phyloP scores from a whole-genome alignment of 768 basidiomycete genomes.

The Boletus rubescentipes region DNA sequence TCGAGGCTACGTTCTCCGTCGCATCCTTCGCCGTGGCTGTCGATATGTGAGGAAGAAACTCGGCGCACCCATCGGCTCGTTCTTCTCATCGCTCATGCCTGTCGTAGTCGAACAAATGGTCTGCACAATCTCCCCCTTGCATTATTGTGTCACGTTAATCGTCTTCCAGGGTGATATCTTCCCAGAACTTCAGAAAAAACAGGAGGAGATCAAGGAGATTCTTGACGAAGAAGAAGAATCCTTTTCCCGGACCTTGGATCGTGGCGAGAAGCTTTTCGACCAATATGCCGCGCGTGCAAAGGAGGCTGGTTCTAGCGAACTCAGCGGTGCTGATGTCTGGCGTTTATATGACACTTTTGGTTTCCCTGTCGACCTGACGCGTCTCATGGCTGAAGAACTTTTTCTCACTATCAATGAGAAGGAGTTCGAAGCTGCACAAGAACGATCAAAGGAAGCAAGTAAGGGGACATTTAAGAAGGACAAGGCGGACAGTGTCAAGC shows the following conservation, averaged over 20 bases:
- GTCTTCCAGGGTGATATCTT: constrained; percentile 71
- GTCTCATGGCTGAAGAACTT: constrained; percentile 95
- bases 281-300: constrained; percentile 73
- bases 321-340: constrained; percentile 95
- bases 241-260: constrained; percentile 94
- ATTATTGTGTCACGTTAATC: constrained; percentile 7
- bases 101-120: constrained; percentile 89
- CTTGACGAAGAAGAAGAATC: constrained; percentile 97
- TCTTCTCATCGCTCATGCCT: constrained; percentile 92
- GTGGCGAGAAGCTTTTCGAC: constrained; percentile 95
- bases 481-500: constrained; percentile 68
- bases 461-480: constrained; percentile 79
- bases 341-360: constrained; percentile 97
- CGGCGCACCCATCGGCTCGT: constrained; percentile 86
- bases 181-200: constrained; percentile 87
- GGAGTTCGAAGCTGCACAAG: constrained; percentile 88
- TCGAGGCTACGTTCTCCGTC: constrained; percentile 93
- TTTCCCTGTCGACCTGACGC: constrained; percentile 95
- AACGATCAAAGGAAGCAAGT: constrained; percentile 86
- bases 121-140: constrained; percentile 16
- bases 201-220: constrained; percentile 87
- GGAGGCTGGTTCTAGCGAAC: constrained; percentile 58
- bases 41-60: constrained; percentile 95
- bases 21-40: constrained; percentile 92
- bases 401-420: constrained; percentile 79